Evolutionary conservation across 2,329 filamentous ascomycete genomes (phyloP), one percentile per base, ranked within the genome.

Genomic region (Aspergillus nomiae): DNA sequence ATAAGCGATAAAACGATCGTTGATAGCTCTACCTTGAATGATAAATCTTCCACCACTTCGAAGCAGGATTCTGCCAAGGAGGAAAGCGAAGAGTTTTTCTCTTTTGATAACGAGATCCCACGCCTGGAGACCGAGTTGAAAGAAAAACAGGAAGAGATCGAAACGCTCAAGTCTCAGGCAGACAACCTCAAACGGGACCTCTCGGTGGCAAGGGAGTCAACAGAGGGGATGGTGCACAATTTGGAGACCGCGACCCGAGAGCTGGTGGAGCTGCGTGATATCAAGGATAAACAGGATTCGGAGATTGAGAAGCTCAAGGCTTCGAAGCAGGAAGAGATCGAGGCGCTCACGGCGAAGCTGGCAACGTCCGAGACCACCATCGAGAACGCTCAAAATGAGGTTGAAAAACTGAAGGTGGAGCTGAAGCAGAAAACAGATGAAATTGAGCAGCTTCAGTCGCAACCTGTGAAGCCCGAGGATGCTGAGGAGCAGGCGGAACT

Each of bases 71-170:
- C 69, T 10, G 61, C 65, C 30, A 65, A 76, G 38, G 76, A 78
- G 38, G 76, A 77, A 19, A 75, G 78, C 28, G 91, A 94, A 67
- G 92, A 96, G 56, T 90, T 97, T 78, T 97, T 97, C 78, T 97
- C 93, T 0, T 96, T 93, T 70, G 94, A 98, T 63, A 90, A 90
- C 57, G 94, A 98, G 77, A 84, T 96, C 16, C 91, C 92, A 3
- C 87, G 91, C 59, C 80, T 97, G n/a, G 90, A 96, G 71, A 84
- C 86, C 1, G 90, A 95, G 68, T 77, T 95, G 4, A 84, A 88
- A 58, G 85, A 89, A 61, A 91, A 90, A 71, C 82, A 89, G 12
- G 85, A 87, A 48, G 89, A 94, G 76, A 87, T 95, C 43, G 85
- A 88, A 58, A 85, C 84, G 53, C 85, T 98, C 16, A 89, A 89